phyloP scores from a whole-genome alignment of 345 rosid genomes.

The Syzygium aqueum region DNA sequence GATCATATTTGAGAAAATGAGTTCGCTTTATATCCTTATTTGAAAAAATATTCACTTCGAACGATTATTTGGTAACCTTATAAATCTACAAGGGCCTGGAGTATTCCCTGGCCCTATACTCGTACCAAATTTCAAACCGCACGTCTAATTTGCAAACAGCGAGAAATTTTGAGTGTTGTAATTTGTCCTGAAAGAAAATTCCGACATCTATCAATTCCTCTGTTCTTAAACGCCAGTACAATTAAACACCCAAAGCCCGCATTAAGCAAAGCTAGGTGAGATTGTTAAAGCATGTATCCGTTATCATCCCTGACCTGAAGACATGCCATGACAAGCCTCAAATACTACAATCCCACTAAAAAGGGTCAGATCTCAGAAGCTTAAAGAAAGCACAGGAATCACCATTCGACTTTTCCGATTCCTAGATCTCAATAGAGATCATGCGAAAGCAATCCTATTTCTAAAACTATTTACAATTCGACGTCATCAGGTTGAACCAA shows the following conservation, averaged over 20 bases:
- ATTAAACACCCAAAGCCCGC: background rate
- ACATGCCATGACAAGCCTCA: background rate
- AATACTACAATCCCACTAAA: background rate
- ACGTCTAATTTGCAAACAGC: background rate
- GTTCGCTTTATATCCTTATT: no score
- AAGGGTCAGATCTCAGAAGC: background rate
- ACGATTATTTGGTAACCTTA: background rate
- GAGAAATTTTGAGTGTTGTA: background rate
- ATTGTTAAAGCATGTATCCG: background rate
- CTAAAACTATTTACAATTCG: background rate
- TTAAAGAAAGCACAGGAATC: background rate
- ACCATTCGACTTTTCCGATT: background rate
- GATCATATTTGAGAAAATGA: no score
- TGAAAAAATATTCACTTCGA: no score
- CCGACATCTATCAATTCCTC: background rate
- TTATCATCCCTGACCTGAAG: background rate
- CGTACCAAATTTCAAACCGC: background rate
- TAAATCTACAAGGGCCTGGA: background rate
- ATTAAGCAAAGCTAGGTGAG: background rate
- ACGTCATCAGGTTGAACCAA: background rate
- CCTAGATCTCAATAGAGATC: background rate
- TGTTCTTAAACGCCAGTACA: background rate
- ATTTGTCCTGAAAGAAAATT: background rate
- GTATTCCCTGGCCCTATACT: background rate
- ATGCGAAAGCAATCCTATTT: background rate